These are phyloP conservation scores for Entomortierella parvispora DNA, from an alignment of 192 early-diverging fungal genomes.

Conservation along the genomic window DNA sequence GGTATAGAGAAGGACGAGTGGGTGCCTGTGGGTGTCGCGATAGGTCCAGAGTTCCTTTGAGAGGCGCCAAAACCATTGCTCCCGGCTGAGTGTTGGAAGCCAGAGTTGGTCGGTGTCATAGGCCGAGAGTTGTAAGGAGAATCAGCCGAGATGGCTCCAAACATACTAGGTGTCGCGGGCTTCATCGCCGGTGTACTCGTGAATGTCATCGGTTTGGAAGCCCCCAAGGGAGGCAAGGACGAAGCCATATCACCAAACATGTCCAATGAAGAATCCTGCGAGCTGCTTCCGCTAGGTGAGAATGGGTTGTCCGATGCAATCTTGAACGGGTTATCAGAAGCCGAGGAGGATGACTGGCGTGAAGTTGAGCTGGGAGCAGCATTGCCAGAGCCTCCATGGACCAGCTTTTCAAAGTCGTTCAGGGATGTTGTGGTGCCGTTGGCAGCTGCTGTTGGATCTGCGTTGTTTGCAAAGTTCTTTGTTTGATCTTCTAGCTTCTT, in stretches of 20 bases:
- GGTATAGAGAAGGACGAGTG: constrained; percentile 47
- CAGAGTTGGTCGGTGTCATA: constrained; percentile 24
- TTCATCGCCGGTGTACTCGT: constrained; percentile 22
- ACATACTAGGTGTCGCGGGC: constrained; percentile 36
- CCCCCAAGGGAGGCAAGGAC: constrained; percentile 9
- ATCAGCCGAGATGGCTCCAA: constrained; percentile 34
- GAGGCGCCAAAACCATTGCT: constrained; percentile 18
- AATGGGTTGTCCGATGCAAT: constrained; percentile 50
- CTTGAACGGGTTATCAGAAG: constrained; percentile 42
- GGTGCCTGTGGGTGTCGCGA: constrained; percentile 15
- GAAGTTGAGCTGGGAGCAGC: constrained; percentile 5
- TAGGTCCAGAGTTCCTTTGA: too few relatives aligned
- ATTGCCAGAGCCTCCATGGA: constrained; percentile 24
- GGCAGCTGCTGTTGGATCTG: constrained; percentile 18
- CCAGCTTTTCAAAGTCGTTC: constrained; percentile 54
- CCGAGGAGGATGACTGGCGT: constrained; percentile 3
- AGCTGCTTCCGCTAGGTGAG: not conserved
- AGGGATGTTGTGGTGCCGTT: constrained; percentile 32
- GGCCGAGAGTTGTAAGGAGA: constrained; percentile 29
- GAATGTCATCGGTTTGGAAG: constrained; percentile 34
- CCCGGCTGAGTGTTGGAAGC: constrained; percentile 1
- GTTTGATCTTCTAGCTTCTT: constrained; percentile 63
- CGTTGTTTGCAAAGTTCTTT: constrained; percentile 40
- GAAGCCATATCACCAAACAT: constrained; percentile 53
- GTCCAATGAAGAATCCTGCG: constrained; percentile 30